Base-by-base conservation (phyloP, 331 rosid genomes). In the Telfairia occidentalis region DNA sequence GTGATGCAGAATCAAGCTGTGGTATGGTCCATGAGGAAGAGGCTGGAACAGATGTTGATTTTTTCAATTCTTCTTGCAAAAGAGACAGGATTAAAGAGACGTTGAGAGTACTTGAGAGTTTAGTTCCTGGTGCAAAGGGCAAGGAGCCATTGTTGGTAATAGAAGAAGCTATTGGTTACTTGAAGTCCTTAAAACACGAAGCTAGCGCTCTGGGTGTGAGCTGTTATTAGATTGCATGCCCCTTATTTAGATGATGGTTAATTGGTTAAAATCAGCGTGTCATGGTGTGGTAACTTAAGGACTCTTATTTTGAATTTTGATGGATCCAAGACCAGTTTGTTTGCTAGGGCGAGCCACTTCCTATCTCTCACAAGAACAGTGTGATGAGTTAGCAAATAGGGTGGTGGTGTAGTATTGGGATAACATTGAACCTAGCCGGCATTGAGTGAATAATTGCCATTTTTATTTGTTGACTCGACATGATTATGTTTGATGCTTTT, bases 101-200 rank as follows among this genome's bases (percentile, higher is more conserved):
- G 21, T 52, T 92, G 81, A 87, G 59, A 82, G 78, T 82, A 80
- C 89, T 92, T 19, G 88, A 87, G 88, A 82, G 85, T 75, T 63
- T 92, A 45, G 82, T 89, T 82, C 98, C 96, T n/a, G 96, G 92
- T 66, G 87, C 88, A 40, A 87, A 92, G 82, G 96, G 98, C 50
- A 90, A 86, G 82, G 86, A 90, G 38, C 91, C 98, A 8, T 71
- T 85, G 74, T 46, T 83, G 77, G 84, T 92, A 78, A 86, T 90
- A 24, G 96, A 92, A 79, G 89, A 82, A 80, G 86, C 91, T 53
- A 87, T 92, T 52, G 86, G 86, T 66, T 88, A 92, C 92, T 83
- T 92, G 85, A 86, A 80, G 75, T 83, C 87, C 65, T 73, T 89
- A 76, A 86, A 84, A 86, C 82, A 82, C 64, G 58, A 81, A 82